Conservation (phyloP, 257 asterid species). For the Solanum chiquidenum region DNA sequence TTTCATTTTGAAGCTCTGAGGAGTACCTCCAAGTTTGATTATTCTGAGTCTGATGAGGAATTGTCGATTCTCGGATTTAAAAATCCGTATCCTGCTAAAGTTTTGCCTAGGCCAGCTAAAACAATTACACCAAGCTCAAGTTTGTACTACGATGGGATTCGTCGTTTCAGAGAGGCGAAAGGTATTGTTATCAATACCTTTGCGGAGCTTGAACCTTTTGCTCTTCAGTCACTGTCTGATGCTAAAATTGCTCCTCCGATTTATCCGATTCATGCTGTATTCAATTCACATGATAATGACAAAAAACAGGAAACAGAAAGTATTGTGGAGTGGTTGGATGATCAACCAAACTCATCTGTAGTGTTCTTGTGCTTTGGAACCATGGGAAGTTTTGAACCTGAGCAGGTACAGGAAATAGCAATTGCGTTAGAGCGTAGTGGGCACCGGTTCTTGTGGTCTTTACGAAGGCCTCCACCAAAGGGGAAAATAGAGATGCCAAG, state of each 20-base stretch:
- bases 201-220: conserved; percentile 25
- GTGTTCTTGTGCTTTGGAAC: conserved; percentile 26
- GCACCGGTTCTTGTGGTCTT: conserved; percentile 12
- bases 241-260: conserved; percentile 8
- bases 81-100: conserved; percentile 18
- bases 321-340: conserved; percentile 8
- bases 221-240: conserved; percentile 10
- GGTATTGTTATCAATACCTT: conserved; percentile 45
- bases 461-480: conserved; percentile 6
- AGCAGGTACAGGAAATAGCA: conserved; percentile 22
- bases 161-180: conserved; percentile 1
- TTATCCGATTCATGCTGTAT: conserved; percentile 35
- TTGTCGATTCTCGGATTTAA: conserved; percentile 13
- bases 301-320: background rate
- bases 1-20: conserved; percentile 4
- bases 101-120: conserved; percentile 5
- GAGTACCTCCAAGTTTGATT: background rate
- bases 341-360: conserved; percentile 9
- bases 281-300: background rate
- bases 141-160: background rate
- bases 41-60: background rate
- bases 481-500: background rate
- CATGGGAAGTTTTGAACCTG: conserved; percentile 5
- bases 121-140: background rate
- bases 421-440: conserved; percentile 12